Conservation (phyloP, 164 flowering plant species). For the Magnolia sinica region DNA sequence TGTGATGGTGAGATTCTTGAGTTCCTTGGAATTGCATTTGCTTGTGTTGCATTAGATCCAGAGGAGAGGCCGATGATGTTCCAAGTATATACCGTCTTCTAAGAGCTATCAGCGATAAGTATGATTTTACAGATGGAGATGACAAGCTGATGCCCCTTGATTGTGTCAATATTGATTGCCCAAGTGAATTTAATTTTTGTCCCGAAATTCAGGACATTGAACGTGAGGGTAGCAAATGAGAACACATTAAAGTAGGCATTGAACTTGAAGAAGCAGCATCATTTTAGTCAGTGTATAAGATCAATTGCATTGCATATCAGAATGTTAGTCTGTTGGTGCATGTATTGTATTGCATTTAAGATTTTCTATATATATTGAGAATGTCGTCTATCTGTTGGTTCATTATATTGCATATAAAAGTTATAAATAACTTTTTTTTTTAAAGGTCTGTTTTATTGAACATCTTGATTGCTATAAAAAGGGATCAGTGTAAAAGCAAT, state of each 20-base stretch:
- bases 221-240: not conserved
- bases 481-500: too few species aligned
- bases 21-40: conserved; percentile 16
- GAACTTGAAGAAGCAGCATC: not conserved
- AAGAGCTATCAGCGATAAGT: conserved; percentile 20
- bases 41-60: conserved; percentile 17
- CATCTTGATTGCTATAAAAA: too few species aligned
- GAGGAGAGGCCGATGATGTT: conserved; percentile 27
- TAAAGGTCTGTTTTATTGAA: too few species aligned
- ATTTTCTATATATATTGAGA: too few species aligned
- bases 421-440: too few species aligned
- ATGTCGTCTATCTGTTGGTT: too few species aligned
- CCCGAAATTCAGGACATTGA: not conserved
- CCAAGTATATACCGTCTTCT: conserved; percentile 21
- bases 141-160: conserved; percentile 6
- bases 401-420: too few species aligned
- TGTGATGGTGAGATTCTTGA: conserved; percentile 17
- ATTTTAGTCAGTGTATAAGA: too few species aligned
- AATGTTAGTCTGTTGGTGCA: too few species aligned
- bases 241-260: not conserved
- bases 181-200: conserved; percentile 17
- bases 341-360: too few species aligned
- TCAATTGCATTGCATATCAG: too few species aligned
- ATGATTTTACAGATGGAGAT: conserved; percentile 16
- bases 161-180: not conserved